phyloP scores from a whole-genome alignment of 2,329 filamentous ascomycete species.

The Alternaria hordeiaustralica region DNA sequence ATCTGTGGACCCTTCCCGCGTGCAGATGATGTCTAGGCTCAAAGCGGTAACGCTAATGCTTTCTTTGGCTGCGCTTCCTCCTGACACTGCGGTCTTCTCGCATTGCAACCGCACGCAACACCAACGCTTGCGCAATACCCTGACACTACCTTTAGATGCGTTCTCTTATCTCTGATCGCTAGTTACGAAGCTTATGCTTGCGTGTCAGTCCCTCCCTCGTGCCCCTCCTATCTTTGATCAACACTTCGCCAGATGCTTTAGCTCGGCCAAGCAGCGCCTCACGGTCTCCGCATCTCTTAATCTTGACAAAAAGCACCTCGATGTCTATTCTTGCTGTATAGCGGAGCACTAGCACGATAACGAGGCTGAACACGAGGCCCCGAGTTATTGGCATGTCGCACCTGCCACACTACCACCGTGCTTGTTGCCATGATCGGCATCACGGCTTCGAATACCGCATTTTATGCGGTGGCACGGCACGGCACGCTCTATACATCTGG shows the following conservation, averaged over 20 bases:
- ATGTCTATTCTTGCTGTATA: background rate
- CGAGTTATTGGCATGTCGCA: background rate
- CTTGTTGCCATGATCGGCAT: slow-evolving; percentile 4
- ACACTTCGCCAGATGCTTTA: background rate
- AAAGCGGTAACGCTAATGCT: background rate
- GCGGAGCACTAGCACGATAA: background rate
- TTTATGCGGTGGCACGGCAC: background rate
- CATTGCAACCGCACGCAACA: slow-evolving; percentile 1
- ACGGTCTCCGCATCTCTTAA: background rate
- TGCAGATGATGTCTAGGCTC: background rate
- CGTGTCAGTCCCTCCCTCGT: background rate
- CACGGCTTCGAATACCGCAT: background rate
- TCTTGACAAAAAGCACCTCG: background rate
- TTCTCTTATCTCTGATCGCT: background rate
- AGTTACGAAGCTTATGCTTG: background rate
- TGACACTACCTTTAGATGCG: background rate
- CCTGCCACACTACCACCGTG: background rate
- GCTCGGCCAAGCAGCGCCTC: background rate
- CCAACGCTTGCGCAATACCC: background rate
- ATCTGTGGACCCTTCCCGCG: background rate
- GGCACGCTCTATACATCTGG: background rate
- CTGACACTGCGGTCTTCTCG: background rate
- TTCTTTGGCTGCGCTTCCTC: background rate
- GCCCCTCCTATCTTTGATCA: background rate
- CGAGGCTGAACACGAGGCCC: background rate